Evolutionary conservation across 441 rosid genomes (phyloP), one percentile per base, ranked within the genome.

Genomic region (Gossypium trilobum): DNA sequence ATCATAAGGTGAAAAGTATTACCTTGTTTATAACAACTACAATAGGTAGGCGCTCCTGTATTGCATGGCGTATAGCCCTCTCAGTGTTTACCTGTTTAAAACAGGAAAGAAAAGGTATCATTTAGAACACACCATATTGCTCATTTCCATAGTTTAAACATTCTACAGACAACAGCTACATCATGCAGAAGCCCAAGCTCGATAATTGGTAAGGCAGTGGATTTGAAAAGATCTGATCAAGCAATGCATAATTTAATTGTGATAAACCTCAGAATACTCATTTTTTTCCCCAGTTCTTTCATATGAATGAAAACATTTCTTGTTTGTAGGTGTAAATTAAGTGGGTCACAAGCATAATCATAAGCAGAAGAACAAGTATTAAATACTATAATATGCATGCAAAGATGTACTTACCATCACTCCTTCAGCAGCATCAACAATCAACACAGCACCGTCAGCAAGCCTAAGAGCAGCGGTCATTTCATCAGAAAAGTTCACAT

Each of bases 391-490:
- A 42, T 25, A 60, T 14, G 52, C n/a, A 64, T 14, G 56, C 29
- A 54, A 75, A 70, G 22, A 74, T 25, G 76, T 4, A 64, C 79
- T 2, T 54, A 83, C 86, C 86, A 83, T 83, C 27, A 94, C 93
- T 73, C 98, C 97, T 84, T 91, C 98, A 70, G 93, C 98, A 46
- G 98, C 97, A 84, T 94, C 98, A 70, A 91, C 97, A 79, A 94
- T 77, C 74, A 94, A 80, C 68, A 94, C 96, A 64, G 91, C 98
- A 76, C 98, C 98, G 77, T 91, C 98, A 71, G 94, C 87, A 42
- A 94, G 93, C 81, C 94, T 87, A 65, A 91, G 82, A 73, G 97
- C 95, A 74, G 98, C 98, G 68, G 93, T 91, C 98, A 94, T 90
- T 79, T 94, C 98, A 74, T 94, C 98, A 62, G 97, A 94, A 82